Percentiles rank a stretch among this genome's conserved stretches.
These are phyloP conservation scores for Sicyos edulis DNA, from an alignment of 306 rosid genomes.

Conservation along the genomic window DNA sequence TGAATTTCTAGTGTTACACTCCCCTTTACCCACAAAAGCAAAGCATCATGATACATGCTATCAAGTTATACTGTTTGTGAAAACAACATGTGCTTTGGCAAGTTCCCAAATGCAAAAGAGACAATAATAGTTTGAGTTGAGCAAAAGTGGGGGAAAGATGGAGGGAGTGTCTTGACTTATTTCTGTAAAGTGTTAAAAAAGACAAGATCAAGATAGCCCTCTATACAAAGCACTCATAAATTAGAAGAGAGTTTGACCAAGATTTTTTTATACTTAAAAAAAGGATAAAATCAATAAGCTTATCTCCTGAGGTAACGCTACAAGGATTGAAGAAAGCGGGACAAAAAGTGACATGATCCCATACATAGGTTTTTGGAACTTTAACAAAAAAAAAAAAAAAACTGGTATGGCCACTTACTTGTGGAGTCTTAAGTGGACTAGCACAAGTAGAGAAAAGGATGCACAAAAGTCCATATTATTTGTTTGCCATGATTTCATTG, in stretches of 20 bases:
- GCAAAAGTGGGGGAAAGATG: neutral
- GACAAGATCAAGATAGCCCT: conserved; percentile 1
- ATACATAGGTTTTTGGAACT: conserved; percentile 20
- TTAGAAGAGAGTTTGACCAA: conserved; percentile 13
- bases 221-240: conserved; percentile 17
- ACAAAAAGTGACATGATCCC: conserved; percentile 16
- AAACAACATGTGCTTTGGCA: conserved; percentile 19
- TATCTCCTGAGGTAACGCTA: conserved; percentile 17
- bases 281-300: neutral
- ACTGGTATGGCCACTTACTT: conserved; percentile 21
- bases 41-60: neutral
- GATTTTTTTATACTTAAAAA: neutral
- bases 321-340: conserved; percentile 17
- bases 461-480: conserved; percentile 18
- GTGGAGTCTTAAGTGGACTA: conserved; percentile 21
- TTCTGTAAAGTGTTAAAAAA: neutral
- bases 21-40: conserved; percentile 21
- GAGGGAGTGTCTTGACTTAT: neutral
- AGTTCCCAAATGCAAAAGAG: neutral
- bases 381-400: conserved; percentile 19
- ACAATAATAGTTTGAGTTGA: neutral
- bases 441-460: conserved; percentile 21
- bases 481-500: conserved; percentile 27
- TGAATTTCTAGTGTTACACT: conserved; percentile 19
- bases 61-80: conserved; percentile 6